Conservation (phyloP, 352 stramenopile species). For the Phytophthora constricta region DNA sequence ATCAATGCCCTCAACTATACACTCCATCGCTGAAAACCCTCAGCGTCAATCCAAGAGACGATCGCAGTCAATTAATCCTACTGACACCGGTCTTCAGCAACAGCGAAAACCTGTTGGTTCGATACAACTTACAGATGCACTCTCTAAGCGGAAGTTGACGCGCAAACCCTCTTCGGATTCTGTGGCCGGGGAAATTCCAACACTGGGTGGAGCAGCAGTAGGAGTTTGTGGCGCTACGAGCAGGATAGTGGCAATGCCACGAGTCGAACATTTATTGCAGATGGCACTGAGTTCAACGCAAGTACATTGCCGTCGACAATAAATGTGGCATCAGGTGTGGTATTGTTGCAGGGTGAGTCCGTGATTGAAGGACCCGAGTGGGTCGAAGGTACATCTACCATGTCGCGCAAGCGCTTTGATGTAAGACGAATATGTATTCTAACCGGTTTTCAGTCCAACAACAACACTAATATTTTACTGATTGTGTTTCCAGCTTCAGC, state of each 20-base stretch:
- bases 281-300: slow-evolving; percentile 34
- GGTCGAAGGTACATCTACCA: slow-evolving; percentile 48
- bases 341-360: slow-evolving; percentile 49
- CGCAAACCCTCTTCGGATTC: slow-evolving; percentile 24
- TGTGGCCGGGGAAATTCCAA: slow-evolving; percentile 6
- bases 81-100: slow-evolving; percentile 3
- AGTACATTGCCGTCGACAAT: slow-evolving; percentile 32
- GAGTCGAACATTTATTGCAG: slow-evolving; percentile 28
- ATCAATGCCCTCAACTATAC: slow-evolving; percentile 16
- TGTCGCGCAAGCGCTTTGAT: slow-evolving; percentile 78
- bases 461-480: not conserved
- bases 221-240: slow-evolving; percentile 40
- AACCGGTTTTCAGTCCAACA: not conserved
- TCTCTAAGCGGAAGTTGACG: slow-evolving; percentile 28
- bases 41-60: slow-evolving; percentile 19
- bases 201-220: slow-evolving; percentile 13
- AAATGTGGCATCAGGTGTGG: slow-evolving; percentile 47
- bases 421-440: slow-evolving; percentile 30
- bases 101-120: slow-evolving; percentile 20
- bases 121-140: slow-evolving; percentile 29
- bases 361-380: slow-evolving; percentile 49
- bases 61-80: slow-evolving; percentile 18
- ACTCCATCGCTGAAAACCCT: slow-evolving; percentile 28
- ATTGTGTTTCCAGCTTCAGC: slow-evolving; percentile 51
- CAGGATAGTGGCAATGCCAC: slow-evolving; percentile 15